phyloP scores from a whole-genome alignment of 139 green algal species.

The Closterium sp. region DNA sequence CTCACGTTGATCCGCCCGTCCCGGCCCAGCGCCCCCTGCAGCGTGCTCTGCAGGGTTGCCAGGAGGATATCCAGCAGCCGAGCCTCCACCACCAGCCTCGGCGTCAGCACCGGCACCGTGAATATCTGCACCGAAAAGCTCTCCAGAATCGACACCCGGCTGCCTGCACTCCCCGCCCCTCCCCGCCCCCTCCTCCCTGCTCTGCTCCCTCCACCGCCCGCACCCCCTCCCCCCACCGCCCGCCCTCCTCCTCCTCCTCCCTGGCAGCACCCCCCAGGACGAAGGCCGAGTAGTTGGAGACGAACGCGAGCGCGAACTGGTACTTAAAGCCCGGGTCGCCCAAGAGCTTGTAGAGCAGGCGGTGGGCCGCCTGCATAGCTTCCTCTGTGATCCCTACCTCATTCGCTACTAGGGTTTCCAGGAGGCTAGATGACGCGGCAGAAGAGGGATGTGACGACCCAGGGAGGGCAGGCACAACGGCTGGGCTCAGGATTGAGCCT shows the following conservation, averaged over 20 bases:
- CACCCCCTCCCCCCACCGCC: too few relatives aligned
- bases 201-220: neutral
- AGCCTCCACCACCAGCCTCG: conserved; percentile 19
- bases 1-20: conserved; percentile 34
- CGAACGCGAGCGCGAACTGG: conserved; percentile 31
- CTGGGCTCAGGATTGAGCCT: neutral
- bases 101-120: conserved; percentile 40
- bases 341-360: conserved; percentile 51
- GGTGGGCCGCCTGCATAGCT: neutral
- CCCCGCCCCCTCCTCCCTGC: neutral
- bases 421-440: neutral
- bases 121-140: conserved; percentile 54
- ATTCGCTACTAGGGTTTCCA: conserved; percentile 12
- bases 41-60: conserved; percentile 3
- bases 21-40: neutral
- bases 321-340: conserved; percentile 50
- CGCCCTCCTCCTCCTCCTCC: neutral
- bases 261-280: neutral
- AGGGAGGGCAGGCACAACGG: neutral
- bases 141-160: conserved; percentile 15
- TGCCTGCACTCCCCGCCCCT: neutral
- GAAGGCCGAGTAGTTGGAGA: conserved; percentile 29
- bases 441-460: neutral
- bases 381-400: neutral
- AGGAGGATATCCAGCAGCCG: conserved; percentile 48